phyloP scores from a whole-genome alignment of 306 rosid genomes.

The Sesbania bispinosa region DNA sequence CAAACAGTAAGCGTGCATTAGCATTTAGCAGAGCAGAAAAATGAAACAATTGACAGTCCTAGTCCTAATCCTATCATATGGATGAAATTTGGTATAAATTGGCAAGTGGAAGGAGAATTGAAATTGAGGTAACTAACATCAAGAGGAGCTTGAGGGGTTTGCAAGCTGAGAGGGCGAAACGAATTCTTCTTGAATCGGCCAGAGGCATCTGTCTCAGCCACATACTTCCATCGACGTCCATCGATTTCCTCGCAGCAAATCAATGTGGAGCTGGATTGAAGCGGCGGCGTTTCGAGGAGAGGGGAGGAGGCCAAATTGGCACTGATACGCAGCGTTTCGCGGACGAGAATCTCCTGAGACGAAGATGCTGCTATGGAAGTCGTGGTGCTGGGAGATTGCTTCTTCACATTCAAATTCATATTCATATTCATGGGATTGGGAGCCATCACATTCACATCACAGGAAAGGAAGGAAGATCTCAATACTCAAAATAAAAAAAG shows the following conservation, averaged over 20 bases:
- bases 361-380: conserved; percentile 10
- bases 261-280: conserved; percentile 29
- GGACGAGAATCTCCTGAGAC: conserved; percentile 62
- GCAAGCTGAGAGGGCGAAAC: conserved; percentile 63
- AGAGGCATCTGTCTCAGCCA: conserved; percentile 55
- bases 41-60: no score
- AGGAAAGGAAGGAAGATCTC: neutral
- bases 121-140: conserved; percentile 35
- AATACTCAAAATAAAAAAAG: no score
- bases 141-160: conserved; percentile 61
- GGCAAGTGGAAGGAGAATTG: neutral
- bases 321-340: conserved; percentile 83
- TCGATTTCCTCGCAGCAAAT: conserved; percentile 90
- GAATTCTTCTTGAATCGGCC: conserved; percentile 60
- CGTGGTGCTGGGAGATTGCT: conserved; percentile 39
- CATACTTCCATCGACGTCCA: conserved; percentile 84
- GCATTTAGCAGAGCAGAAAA: no score
- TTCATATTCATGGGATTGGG: conserved; percentile 47
- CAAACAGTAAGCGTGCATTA: no score
- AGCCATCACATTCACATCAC: conserved; percentile 24
- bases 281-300: conserved; percentile 15
- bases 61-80: no score
- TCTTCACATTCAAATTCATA: conserved; percentile 34
- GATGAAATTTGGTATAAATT: no score
- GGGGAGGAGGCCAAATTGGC: conserved; percentile 65